Conservation (phyloP, 768 basidiomycete species). For the Austroboletus eburneus region DNA sequence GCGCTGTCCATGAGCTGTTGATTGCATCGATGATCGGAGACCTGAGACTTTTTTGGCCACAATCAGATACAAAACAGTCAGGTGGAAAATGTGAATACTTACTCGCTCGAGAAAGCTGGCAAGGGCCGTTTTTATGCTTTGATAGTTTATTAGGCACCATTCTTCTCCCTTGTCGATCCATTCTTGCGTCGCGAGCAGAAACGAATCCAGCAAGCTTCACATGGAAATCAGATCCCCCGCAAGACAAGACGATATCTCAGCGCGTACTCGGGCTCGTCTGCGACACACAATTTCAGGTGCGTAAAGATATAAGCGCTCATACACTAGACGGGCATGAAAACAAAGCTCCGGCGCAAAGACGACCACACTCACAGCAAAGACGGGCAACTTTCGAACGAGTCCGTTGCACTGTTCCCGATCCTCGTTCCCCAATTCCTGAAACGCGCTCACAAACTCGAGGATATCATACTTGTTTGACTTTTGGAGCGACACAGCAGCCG, state of each 20-base stretch:
- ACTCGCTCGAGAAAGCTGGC: constrained; percentile 12
- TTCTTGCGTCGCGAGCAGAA: constrained; percentile 11
- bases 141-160: constrained; percentile 26
- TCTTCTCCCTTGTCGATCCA: constrained; percentile 18
- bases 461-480: constrained; percentile 22
- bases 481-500: constrained; percentile 14
- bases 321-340: constrained; percentile 11
- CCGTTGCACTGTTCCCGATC: constrained; percentile 17
- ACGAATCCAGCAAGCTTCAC: constrained; percentile 16
- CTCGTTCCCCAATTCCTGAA: constrained; percentile 7
- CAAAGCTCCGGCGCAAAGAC: neutral
- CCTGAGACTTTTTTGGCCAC: constrained; percentile 15
- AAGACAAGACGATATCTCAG: neutral
- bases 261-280: constrained; percentile 14
- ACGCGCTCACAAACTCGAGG: constrained; percentile 15
- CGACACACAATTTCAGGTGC: constrained; percentile 23
- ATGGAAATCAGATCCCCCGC: neutral
- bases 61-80: neutral
- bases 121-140: constrained; percentile 14
- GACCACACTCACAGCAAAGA: constrained; percentile 17
- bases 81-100: neutral
- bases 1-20: constrained; percentile 5
- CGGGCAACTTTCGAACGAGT: constrained; percentile 15
- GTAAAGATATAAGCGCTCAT: constrained; percentile 22
- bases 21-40: constrained; percentile 20